Evolutionary conservation across 1,139 yeast species (phyloP), one percentile per base, ranked within the genome.

Genomic region (Candida sp.): DNA sequence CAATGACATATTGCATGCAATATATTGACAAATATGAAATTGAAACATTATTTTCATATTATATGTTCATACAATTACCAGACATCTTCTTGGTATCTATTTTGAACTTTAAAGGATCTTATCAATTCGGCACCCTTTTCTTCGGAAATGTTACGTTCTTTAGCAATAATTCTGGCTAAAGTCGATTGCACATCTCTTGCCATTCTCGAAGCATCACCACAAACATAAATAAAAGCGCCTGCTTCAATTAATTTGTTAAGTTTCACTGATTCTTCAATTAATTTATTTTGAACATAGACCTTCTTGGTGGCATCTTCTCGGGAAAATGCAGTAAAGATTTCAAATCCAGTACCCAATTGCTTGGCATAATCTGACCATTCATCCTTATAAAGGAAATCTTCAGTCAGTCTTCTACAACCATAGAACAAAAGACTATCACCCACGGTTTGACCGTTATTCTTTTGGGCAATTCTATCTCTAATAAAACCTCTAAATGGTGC

Each of bases 171-270:
- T 50, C 77, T 73, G 22, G 77, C 75, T 49, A 93, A 73, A 3
- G 95, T 75, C 39, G 74, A 67, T 58, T 87, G 93, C n/a, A 93
- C 99, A 60, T 90, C 97, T 66, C 95, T 84, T 2, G 99, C 97
- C 99, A 93, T 93, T 55, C 80, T 82, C 40, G 87, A 81, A 29
- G 99, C 98, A 70, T 93, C 98, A 59, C 99, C 99, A 75, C 99
- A 93, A 27, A 93, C 96, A 62, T 93, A 93, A 51, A 93, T 77
- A 61, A 83, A 86, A 0, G 96, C 97, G 44, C 97, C 97, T 33
- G 77, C 68, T 46, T 76, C 71, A 44, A 93, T 66, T 49, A 91
- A 69, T 42, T 76, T 68, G 55, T 80, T 77, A 43, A 91, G 72
- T 42, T 72, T 70, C 35, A 63, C 57, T 22, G 84, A 75, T 48